Base-by-base conservation (phyloP, 805 yeast species). In the Kluyveromyces starmeri region DNA sequence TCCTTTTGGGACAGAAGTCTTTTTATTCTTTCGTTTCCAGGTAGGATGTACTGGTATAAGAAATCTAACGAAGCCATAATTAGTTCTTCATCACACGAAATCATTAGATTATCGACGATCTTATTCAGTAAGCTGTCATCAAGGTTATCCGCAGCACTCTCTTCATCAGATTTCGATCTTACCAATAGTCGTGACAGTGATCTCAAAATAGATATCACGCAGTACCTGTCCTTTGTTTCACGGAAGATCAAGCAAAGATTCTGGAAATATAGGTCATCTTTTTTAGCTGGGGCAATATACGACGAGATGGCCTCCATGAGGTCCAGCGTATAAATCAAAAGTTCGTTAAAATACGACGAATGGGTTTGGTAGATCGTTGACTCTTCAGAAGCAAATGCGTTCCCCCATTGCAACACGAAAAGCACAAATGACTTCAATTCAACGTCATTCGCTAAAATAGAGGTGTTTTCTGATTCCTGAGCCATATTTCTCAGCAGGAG, bases 391-490 rank as follows among this genome's bases (percentile, higher is more conserved):
- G 46, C 43, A 2, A 42, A 35, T n/a, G 40, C 38, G 25, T 47
- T 46, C 19, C 46, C 54, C 38, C 51, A 44, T 5, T 40, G 41
- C 13, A 55, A 34, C 2, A 49, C 61, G 29, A 50, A 64, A 26
- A 70, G 54, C 5, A 76, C 48, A 33, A 59, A 67, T 29, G 59
- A 61, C 39, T 71, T 70, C 28, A 82, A 66, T 13, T 57, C 50
- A 14, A 61, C 57, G 37, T 69, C 62, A 46, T 70, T 65, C 1
- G 89, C 81, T 41, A 92, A 61, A 50, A 78, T 67, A 52, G 82
- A 85, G 27, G 94, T 92, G 48, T 84, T 82, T 28, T 71, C 80
- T 9, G 82, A 70, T 53, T 86, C 95, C 52, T 89, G 94, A 2
- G 83, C 73, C 29, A 83, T 61, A 56, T 92, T 92, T 50, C 97